phyloP scores from a whole-genome alignment of 805 yeast genomes.

The Sporopachydermia lactativora region DNA sequence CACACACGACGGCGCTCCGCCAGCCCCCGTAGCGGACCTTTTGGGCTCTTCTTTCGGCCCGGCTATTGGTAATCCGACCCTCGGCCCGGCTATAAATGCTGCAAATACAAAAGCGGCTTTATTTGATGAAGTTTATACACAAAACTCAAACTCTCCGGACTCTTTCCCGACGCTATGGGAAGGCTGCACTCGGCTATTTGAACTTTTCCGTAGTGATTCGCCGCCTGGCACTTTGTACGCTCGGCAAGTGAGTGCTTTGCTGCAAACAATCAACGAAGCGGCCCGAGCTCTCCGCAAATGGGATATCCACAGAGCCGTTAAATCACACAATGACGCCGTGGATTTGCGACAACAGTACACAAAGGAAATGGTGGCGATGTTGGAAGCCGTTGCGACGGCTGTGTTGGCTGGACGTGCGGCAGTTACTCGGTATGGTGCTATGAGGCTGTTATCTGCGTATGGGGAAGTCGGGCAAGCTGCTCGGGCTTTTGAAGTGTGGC shows the following conservation, averaged over 20 bases:
- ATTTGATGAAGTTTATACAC: neutral
- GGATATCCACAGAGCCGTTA: neutral
- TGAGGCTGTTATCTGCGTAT: neutral
- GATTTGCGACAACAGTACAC: neutral
- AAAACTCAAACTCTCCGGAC: neutral
- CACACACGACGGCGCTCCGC: too few relatives aligned
- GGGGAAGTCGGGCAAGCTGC: neutral
- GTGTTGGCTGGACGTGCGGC: neutral
- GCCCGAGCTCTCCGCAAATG: neutral
- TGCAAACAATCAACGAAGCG: neutral
- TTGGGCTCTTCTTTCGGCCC: too few relatives aligned
- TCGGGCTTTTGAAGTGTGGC: neutral
- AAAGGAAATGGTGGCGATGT: neutral
- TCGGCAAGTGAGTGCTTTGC: constrained; percentile 1
- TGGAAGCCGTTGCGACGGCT: neutral
- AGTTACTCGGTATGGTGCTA: neutral
- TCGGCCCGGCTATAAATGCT: too few relatives aligned
- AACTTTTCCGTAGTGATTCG: neutral
- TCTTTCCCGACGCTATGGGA: neutral
- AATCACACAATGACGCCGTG: constrained; percentile 1
- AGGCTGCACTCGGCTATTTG: neutral
- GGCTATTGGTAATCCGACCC: too few relatives aligned
- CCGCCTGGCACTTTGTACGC: neutral
- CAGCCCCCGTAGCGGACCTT: too few relatives aligned
- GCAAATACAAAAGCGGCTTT: neutral